Percentiles rank a stretch among this genome's conserved stretches.
phyloP scores from a whole-genome alignment of 2,329 filamentous ascomycete species.

The Fusarium chuoi region DNA sequence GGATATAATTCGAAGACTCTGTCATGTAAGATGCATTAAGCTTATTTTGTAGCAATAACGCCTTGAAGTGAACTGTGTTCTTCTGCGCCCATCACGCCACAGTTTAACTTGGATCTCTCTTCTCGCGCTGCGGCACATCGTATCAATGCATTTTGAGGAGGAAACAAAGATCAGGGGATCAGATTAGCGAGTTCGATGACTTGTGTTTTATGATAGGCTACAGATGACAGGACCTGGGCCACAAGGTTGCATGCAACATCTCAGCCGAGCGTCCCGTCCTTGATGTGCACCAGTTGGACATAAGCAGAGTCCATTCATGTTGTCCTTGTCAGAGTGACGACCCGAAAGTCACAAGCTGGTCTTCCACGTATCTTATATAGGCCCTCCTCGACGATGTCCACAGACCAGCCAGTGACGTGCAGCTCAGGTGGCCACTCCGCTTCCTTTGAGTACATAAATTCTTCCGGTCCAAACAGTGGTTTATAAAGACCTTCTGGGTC shows the following conservation, averaged over 20 bases:
- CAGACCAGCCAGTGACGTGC: not conserved
- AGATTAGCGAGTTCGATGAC: conserved; percentile 16
- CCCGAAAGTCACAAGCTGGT: not conserved
- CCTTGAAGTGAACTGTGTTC: not conserved
- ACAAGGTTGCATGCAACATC: not conserved
- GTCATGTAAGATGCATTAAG: not conserved
- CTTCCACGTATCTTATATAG: not conserved
- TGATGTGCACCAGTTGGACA: not conserved
- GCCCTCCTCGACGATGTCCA: not conserved
- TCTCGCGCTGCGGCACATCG: not conserved
- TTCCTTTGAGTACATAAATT: not conserved
- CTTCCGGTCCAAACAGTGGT: not conserved
- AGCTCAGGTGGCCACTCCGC: not conserved
- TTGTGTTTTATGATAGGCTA: conserved; percentile 7
- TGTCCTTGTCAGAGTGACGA: not conserved
- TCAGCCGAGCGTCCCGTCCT: not conserved
- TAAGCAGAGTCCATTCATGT: not conserved
- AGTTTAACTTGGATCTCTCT: not conserved
- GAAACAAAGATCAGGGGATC: not conserved
- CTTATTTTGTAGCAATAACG: not conserved
- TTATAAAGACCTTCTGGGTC: not conserved
- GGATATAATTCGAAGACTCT: too few species aligned
- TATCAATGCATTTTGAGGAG: not conserved
- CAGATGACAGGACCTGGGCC: conserved; percentile 1
- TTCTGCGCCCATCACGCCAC: not conserved